These are phyloP conservation scores for Elsinoe batatas DNA, from an alignment of 2,329 filamentous ascomycete species.

Conservation along the genomic window DNA sequence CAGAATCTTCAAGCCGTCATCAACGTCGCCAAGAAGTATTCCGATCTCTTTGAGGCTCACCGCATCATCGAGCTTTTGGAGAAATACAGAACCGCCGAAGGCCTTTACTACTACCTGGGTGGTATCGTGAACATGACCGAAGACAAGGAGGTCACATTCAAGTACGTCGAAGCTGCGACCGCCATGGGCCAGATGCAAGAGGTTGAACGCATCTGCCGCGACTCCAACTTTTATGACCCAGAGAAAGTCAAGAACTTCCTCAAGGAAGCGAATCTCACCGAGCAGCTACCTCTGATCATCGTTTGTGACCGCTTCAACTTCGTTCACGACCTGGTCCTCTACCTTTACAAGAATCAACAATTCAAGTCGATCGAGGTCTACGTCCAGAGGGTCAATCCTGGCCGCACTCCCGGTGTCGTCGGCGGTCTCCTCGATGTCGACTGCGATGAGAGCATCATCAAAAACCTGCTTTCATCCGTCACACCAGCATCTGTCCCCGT, in stretches of 20 bases:
- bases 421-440: slow-evolving; percentile 92
- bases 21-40: slow-evolving; percentile 95
- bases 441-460: slow-evolving; percentile 94
- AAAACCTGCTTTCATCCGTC: slow-evolving; percentile 76
- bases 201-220: slow-evolving; percentile 92
- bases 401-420: slow-evolving; percentile 81
- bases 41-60: slow-evolving; percentile 80
- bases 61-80: slow-evolving; percentile 88
- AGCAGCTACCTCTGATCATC: slow-evolving; percentile 93
- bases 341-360: slow-evolving; percentile 97
- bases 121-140: slow-evolving; percentile 96
- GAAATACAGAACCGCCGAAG: slow-evolving; percentile 94
- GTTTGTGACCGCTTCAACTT: slow-evolving; percentile 99
- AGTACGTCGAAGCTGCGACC: slow-evolving; percentile 96
- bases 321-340: slow-evolving; percentile 90
- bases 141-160: slow-evolving; percentile 93
- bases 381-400: slow-evolving; percentile 91
- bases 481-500: slow-evolving; percentile 80
- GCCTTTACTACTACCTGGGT: slow-evolving; percentile 95
- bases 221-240: slow-evolving; percentile 79
- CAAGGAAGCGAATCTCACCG: slow-evolving; percentile 84
- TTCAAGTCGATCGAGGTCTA: slow-evolving; percentile 99
- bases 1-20: slow-evolving; percentile 93
- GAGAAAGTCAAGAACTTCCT: slow-evolving; percentile 99
- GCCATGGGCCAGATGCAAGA: slow-evolving; percentile 89